Conservation (phyloP, 1,284 basidiomycete species). For the Termitomyces sp. region DNA sequence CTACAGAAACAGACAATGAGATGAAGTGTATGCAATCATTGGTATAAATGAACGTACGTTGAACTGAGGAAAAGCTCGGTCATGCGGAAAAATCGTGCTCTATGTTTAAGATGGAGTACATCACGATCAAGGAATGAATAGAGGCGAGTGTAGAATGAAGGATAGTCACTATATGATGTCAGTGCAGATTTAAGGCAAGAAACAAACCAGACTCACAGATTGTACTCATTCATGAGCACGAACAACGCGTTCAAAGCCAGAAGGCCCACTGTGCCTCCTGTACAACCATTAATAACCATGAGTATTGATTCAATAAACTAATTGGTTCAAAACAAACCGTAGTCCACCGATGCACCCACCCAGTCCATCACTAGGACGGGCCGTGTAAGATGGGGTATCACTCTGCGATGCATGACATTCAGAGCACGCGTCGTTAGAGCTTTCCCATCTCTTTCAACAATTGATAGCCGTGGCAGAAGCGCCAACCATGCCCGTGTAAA, state of each 20-base stretch:
- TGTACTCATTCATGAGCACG: constrained; percentile 88
- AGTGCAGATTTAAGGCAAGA: not conserved
- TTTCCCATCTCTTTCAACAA: constrained; percentile 35
- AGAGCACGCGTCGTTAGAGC: constrained; percentile 57
- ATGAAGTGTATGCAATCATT: not conserved
- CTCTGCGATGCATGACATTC: constrained; percentile 78
- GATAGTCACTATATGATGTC: constrained; percentile 73
- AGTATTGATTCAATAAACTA: not conserved
- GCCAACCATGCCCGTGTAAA: constrained; percentile 78
- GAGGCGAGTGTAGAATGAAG: constrained; percentile 91
- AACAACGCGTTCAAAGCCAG: constrained; percentile 91
- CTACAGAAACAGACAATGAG: constrained; percentile 31
- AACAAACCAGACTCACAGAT: constrained; percentile 57
- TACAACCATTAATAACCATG: not conserved
- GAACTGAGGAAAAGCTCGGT: constrained; percentile 89
- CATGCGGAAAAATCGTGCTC: constrained; percentile 93
- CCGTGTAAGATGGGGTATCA: constrained; percentile 80
- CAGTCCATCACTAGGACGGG: constrained; percentile 91
- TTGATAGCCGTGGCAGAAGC: constrained; percentile 57
- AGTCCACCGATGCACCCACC: constrained; percentile 84
- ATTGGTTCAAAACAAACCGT: constrained; percentile 42
- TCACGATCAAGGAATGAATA: constrained; percentile 86
- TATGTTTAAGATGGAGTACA: constrained; percentile 87
- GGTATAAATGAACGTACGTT: constrained; percentile 49
- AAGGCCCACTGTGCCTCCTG: constrained; percentile 84